Evolutionary conservation across 768 basidiomycete species (phyloP), one percentile per base, ranked within the genome.

Genomic region (Guyanaporus albipodus): DNA sequence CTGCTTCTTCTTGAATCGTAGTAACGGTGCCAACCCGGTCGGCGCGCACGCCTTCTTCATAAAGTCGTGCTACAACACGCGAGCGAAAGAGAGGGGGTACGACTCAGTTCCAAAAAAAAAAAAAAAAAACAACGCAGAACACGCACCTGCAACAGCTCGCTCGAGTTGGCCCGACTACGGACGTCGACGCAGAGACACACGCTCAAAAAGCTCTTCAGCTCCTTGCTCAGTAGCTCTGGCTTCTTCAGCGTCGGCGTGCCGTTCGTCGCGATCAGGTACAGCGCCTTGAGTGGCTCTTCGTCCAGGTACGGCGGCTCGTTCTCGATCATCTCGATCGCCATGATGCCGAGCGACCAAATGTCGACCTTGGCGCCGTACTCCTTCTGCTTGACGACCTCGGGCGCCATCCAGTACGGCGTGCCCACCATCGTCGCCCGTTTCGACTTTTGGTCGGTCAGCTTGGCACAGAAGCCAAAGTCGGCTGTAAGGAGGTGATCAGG

Each of bases 241-340:
- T 88, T 91, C 79, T 97, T 98, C 64, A 99, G 65, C 49, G 96
- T 98, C 45, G 96, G 96, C 15, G 96, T 98, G 11, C 96, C 96
- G 61, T 98, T 97, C 34, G 95, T 99, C 28, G 95, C 96, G 58
- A 97, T 96, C 50, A 96, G 70, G 67, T 97, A 96, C 37, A 97
- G 70, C 17, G 94, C 93, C 71, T 94, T 91, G 49, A 95, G 73
- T 0, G 93, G 93, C 59, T 97, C 93, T 63, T 97, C 93, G 55
- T 95, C 91, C 32, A 97, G 74, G 65, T 96, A 95, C 6, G 93
- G 93, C 2, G 93, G 93, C 67, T 96, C 93, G 59, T 91, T 93
- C 67, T 97, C 93, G 53, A 97, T 94, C 94, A 97, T 97, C 75
- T 97, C 91, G 50, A 97, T 97, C 5, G 92, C 92, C 92, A 96